Conservation (phyloP, 2,329 filamentous ascomycete species). For the Hypoxylon sp. region DNA sequence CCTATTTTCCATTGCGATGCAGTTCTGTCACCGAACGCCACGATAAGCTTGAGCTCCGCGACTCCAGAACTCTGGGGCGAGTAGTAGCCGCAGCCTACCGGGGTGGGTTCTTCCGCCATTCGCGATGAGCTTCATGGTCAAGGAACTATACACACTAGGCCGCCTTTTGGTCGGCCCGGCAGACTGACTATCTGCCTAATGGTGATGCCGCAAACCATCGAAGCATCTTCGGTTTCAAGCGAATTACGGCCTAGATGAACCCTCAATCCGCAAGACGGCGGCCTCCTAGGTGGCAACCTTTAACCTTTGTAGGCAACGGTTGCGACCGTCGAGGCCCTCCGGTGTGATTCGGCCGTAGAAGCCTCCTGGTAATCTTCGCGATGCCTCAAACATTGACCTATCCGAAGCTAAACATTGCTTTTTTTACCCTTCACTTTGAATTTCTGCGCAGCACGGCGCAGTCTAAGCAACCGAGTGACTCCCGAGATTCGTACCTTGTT, state of each 20-base stretch:
- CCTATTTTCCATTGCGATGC: slow-evolving; percentile 23
- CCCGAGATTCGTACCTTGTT: slow-evolving; percentile 25
- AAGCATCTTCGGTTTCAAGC: slow-evolving; percentile 39
- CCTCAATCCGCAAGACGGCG: slow-evolving; percentile 20
- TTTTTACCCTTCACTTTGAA: slow-evolving; percentile 20
- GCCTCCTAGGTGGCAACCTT: slow-evolving; percentile 30
- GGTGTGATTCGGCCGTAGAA: slow-evolving; percentile 26
- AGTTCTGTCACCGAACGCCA: slow-evolving; percentile 20
- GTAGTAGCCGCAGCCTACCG: slow-evolving; percentile 24
- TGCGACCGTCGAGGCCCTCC: slow-evolving; percentile 17
- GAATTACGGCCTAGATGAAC: slow-evolving; percentile 30
- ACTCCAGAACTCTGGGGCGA: slow-evolving; percentile 20
- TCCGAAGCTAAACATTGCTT: slow-evolving; percentile 26
- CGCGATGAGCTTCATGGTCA: slow-evolving; percentile 20
- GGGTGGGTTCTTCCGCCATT: slow-evolving; percentile 33
- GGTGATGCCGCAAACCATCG: slow-evolving; percentile 26
- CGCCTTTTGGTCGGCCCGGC: slow-evolving; percentile 37
- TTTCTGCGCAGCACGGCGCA: slow-evolving; percentile 30
- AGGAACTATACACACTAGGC: slow-evolving; percentile 28
- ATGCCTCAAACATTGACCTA: slow-evolving; percentile 32
- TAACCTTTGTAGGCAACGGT: slow-evolving; percentile 17
- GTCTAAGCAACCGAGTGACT: slow-evolving; percentile 19
- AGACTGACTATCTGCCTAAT: slow-evolving; percentile 36
- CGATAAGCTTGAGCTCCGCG: slow-evolving; percentile 17
- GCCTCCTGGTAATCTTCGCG: slow-evolving; percentile 14